Evolutionary conservation across 371 early-diverging fungal genomes (phyloP).

Genomic region (Rhizopus arrhizus): DNA sequence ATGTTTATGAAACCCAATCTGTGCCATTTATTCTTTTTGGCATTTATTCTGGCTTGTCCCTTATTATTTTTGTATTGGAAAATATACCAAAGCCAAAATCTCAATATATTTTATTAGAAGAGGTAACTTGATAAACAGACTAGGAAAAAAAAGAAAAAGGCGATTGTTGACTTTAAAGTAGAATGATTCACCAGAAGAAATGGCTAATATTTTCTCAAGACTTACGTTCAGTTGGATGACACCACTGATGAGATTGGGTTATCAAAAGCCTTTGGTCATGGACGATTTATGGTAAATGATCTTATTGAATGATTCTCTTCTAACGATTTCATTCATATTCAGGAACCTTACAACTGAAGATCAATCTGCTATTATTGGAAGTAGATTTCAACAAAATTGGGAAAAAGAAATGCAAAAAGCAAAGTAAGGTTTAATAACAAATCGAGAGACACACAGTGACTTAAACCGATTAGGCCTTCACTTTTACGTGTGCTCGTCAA

Average conservation of each 20-base stretch:
- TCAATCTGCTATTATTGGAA: conserved; percentile 65
- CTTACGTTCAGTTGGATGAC: conserved; percentile 93
- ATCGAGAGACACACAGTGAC: background rate
- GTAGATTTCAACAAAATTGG: conserved; percentile 73
- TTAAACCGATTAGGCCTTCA: conserved; percentile 57
- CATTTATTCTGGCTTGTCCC: conserved; percentile 41
- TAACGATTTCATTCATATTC: conserved; percentile 24
- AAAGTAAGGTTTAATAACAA: conserved; percentile 39
- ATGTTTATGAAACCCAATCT: conserved; percentile 34
- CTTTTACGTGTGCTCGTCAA: conserved; percentile 65
- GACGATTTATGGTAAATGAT: conserved; percentile 76
- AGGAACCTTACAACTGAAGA: conserved; percentile 68
- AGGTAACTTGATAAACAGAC: conserved; percentile 18
- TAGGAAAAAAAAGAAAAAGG: too few relatives aligned
- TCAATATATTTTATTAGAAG: conserved; percentile 64
- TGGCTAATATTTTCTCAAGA: conserved; percentile 83
- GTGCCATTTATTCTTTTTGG: conserved; percentile 48
- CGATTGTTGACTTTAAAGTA: conserved; percentile 11
- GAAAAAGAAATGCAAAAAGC: conserved; percentile 59
- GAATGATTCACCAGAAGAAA: conserved; percentile 72
- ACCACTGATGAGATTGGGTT: conserved; percentile 82
- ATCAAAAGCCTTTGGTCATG: conserved; percentile 70
- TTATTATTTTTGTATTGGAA: conserved; percentile 65
- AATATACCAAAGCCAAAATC: conserved; percentile 58
- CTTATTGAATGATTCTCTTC: background rate